Base-by-base conservation (phyloP, 495 filamentous ascomycete genomes). In the Neurospora sp. region DNA sequence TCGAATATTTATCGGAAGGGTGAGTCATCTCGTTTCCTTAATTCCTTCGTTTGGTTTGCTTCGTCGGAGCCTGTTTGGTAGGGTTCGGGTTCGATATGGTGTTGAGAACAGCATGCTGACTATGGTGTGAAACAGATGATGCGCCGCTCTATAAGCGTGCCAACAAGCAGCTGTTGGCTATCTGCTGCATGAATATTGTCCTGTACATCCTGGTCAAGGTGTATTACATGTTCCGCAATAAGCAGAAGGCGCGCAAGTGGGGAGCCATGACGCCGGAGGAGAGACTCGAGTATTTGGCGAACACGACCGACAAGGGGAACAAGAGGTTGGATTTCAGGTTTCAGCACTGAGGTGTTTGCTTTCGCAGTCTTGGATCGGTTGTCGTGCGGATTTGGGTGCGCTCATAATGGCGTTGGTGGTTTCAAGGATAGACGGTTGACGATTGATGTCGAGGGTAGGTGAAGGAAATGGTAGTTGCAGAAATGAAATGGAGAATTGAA, bases 301-400 rank as follows among this genome's bases (percentile, higher is more conserved):
- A 88, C 5, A 92, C 92, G 17, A 88, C 78, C 1, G 88, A 93
- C 77, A 83, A 89, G 76, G 92, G 92, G 7, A 94, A 93, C 77
- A 95, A 94, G 81, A 86, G 92, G 81, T 86, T 88, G 70, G 86
- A 89, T 75, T 89, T 89, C 72, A 77, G 86, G 39, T 88, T 88
- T 74, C 73, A 79, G 48, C 80, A 85, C 69, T 85, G 73, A 77
- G 0, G n/a, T 21, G 69, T 13, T 36, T 24, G 0, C 0, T 6
- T 54, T 40, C 24, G 8, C 0, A 28, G 39, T 2, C 9, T 31
- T 39, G 71, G 0, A 42, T 59, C 21, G 21, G 48, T 59, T 15
- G 45, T 5, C n/a, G n/a, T n/a, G 43, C 7, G 8, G 9, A 21
- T 48, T 48, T 5, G 43, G 43, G 43, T 10, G 3, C 9, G 43